Conservation (phyloP, 768 basidiomycete genomes). For the Hysterangium stoloniferum region DNA sequence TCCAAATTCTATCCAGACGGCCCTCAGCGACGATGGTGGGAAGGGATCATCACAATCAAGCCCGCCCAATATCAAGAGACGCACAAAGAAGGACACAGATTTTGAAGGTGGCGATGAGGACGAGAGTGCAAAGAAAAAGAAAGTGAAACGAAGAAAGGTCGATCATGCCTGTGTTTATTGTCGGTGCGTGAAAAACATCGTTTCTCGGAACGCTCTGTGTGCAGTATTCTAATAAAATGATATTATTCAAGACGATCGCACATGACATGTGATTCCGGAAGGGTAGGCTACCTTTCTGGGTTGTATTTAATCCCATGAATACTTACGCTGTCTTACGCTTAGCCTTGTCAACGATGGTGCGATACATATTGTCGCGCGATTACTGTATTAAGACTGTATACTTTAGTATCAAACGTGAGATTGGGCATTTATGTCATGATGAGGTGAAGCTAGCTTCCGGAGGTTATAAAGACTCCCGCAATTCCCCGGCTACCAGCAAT, state of each 20-base stretch:
- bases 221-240: neutral
- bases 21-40: neutral
- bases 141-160: conserved; percentile 69
- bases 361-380: conserved; percentile 22
- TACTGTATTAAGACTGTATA: conserved; percentile 2
- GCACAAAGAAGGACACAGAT: neutral
- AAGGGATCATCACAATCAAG: neutral
- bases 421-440: conserved; percentile 90
- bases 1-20: neutral
- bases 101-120: conserved; percentile 6
- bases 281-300: neutral
- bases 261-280: conserved; percentile 20
- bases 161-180: conserved; percentile 94
- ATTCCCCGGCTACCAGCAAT: conserved; percentile 14
- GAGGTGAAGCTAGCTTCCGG: conserved; percentile 37
- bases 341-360: conserved; percentile 88
- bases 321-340: neutral
- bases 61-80: neutral
- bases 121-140: conserved; percentile 23
- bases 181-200: conserved; percentile 65
- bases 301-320: conserved; percentile 9
- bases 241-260: conserved; percentile 40
- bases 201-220: neutral
- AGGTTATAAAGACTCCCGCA: conserved; percentile 1
- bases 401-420: conserved; percentile 87